Conservation (phyloP, 1,284 basidiomycete genomes). For the Pseudozyma thailandica region DNA sequence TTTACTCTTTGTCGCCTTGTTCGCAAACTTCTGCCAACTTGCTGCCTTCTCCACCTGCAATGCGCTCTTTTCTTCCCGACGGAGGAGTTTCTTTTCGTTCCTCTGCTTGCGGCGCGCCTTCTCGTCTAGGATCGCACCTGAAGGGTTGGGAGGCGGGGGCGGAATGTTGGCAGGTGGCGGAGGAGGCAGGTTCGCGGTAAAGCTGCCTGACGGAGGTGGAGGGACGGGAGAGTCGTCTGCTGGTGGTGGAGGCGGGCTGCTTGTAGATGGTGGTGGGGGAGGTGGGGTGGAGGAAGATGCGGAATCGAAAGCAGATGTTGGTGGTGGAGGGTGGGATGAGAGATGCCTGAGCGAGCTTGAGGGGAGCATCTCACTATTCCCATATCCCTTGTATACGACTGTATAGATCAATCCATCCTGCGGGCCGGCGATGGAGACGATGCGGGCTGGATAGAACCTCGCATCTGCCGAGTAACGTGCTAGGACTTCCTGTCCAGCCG, state of each 20-base stretch:
- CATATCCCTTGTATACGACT: constrained; percentile 94
- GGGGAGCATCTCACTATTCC: constrained; percentile 89
- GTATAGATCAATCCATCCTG: constrained; percentile 86
- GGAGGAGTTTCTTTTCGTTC: constrained; percentile 94
- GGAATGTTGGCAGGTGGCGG: background rate
- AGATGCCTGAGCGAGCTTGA: constrained; percentile 68
- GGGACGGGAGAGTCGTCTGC: no score
- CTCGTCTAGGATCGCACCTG: no score
- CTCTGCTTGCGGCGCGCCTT: constrained; percentile 75
- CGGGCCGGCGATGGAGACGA: constrained; percentile 80
- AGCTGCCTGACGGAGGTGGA: no score
- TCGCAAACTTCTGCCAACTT: constrained; percentile 97
- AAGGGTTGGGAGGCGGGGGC: background rate
- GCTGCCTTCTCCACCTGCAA: constrained; percentile 88
- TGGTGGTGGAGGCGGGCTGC: background rate
- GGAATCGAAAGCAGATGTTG: background rate
- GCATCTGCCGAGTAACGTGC: constrained; percentile 77
- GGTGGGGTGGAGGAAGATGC: background rate
- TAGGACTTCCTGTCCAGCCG: constrained; percentile 89
- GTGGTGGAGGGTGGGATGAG: constrained; percentile 69
- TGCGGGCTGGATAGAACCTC: constrained; percentile 54
- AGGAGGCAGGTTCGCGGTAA: constrained; percentile 2
- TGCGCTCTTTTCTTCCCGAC: constrained; percentile 84
- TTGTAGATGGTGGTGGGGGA: constrained; percentile 4
- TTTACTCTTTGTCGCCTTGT: constrained; percentile 78